A percentile compares a stretch with the other conserved stretches of the same genome.
Conservation (phyloP, 1,284 basidiomycete species). For the Dichomitus squalens region DNA sequence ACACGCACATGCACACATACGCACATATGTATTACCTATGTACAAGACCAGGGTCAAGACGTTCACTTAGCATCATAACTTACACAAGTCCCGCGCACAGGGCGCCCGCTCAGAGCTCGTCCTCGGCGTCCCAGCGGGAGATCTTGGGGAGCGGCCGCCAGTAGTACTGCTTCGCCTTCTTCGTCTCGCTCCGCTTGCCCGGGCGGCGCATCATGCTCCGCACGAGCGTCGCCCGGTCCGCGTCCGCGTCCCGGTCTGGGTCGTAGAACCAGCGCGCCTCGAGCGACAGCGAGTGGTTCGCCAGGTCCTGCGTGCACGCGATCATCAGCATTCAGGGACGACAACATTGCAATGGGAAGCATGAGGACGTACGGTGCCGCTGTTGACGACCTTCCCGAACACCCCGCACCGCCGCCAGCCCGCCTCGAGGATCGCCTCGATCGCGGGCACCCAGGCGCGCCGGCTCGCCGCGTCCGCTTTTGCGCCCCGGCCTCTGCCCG, state of each 20-base stretch:
- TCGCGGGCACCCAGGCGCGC: conserved; percentile 49
- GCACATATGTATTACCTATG: neutral
- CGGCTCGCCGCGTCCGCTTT: conserved; percentile 18
- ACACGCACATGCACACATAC: neutral
- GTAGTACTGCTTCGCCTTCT: conserved; percentile 82
- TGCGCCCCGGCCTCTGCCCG: conserved; percentile 3
- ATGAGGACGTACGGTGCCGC: conserved; percentile 46
- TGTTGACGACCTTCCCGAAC: conserved; percentile 72
- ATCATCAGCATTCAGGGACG: neutral
- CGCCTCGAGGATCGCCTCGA: conserved; percentile 52
- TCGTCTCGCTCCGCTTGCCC: conserved; percentile 71
- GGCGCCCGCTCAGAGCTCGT: conserved; percentile 27
- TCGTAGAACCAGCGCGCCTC: conserved; percentile 80
- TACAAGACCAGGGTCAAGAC: neutral
- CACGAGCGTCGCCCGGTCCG: conserved; percentile 65
- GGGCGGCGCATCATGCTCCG: conserved; percentile 72
- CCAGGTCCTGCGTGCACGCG: conserved; percentile 44
- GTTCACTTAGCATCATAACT: conserved; percentile 2
- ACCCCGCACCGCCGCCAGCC: conserved; percentile 56
- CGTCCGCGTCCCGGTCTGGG: conserved; percentile 68
- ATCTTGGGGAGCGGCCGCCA: conserved; percentile 55
- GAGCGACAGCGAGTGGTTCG: conserved; percentile 49
- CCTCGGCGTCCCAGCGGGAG: conserved; percentile 37
- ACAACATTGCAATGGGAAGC: neutral
- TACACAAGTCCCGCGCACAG: neutral